Evolutionary conservation across 75 land plant species (phyloP).

Genomic region (Larix kaempferi): DNA sequence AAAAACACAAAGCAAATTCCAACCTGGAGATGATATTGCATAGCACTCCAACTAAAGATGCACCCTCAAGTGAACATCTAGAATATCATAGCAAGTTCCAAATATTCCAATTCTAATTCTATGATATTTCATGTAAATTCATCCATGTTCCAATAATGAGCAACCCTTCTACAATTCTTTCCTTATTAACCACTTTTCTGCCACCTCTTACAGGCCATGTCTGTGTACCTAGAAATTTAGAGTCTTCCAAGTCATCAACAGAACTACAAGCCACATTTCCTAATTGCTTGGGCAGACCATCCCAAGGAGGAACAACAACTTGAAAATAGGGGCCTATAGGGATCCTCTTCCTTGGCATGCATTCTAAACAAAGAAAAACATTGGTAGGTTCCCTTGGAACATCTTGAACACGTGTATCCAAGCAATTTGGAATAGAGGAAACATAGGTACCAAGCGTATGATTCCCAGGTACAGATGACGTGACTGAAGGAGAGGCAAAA

Average conservation of each 20-base stretch:
- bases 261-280: background rate
- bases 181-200: background rate
- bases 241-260: conserved; percentile 26
- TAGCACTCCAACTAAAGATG: background rate
- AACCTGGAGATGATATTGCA: background rate
- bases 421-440: background rate
- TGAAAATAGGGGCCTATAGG: conserved; percentile 60
- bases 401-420: background rate
- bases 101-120: too few relatives aligned
- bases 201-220: conserved; percentile 46
- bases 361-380: conserved; percentile 8
- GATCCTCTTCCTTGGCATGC: conserved; percentile 26
- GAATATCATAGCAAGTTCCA: background rate
- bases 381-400: background rate
- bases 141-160: too few relatives aligned
- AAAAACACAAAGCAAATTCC: background rate
- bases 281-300: conserved; percentile 12
- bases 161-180: conserved; percentile 52
- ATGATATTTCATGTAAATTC: too few relatives aligned
- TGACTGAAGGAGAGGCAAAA: conserved; percentile 6
- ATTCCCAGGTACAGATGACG: background rate
- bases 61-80: background rate
- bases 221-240: conserved; percentile 49
- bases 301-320: conserved; percentile 66
- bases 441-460: conserved; percentile 4